These are phyloP conservation scores for Pythium angustatum DNA, from an alignment of 352 stramenopile species.

Conservation along the genomic window DNA sequence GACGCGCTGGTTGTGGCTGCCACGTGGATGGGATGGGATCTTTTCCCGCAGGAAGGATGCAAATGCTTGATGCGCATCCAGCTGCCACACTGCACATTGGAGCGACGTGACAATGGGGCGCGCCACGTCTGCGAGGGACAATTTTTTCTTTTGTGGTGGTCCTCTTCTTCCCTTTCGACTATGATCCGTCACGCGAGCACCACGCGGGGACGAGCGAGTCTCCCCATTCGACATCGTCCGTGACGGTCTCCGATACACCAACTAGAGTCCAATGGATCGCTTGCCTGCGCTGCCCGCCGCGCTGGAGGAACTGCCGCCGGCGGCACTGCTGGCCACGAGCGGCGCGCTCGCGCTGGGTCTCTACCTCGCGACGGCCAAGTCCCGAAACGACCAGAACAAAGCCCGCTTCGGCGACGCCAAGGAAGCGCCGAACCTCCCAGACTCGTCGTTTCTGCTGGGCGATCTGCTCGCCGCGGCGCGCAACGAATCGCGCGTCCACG, in stretches of 20 bases:
- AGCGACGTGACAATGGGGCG: too few species aligned
- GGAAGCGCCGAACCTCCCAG: background rate
- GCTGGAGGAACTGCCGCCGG: constrained; percentile 1
- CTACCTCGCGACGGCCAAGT: background rate
- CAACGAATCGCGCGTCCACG: constrained; percentile 41
- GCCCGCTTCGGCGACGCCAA: background rate
- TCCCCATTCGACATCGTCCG: background rate
- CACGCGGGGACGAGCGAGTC: too few species aligned
- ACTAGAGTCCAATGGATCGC: background rate
- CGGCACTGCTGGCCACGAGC: constrained; percentile 10
- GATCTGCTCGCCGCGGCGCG: constrained; percentile 38
- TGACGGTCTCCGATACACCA: background rate
- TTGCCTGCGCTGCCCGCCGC: background rate
- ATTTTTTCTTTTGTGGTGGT: background rate
- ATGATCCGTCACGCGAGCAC: background rate
- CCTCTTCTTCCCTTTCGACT: background rate
- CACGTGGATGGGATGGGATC: too few species aligned
- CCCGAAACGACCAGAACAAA: background rate
- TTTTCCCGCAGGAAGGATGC: too few species aligned
- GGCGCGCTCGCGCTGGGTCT: constrained; percentile 15
- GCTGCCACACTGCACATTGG: too few species aligned
- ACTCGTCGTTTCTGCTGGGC: constrained; percentile 35
- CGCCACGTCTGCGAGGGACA: background rate
- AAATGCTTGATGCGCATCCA: too few species aligned
- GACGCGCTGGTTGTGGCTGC: too few species aligned